Base-by-base conservation (phyloP, 2,329 filamentous ascomycete species). In the Talaromyces rugulosus region DNA sequence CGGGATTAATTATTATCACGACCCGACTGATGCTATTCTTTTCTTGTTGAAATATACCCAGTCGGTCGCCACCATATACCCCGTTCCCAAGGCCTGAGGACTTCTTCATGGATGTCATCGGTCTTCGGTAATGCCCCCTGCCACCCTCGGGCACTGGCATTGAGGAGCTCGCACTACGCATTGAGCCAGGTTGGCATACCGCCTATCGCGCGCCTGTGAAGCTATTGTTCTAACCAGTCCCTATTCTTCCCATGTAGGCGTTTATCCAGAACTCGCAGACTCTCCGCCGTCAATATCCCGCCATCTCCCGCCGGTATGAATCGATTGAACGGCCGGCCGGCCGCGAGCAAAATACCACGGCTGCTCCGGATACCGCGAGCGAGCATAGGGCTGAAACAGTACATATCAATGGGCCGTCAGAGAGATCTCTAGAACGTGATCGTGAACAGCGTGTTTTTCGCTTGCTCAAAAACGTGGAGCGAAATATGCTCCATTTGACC, bases 21-120 rank as follows among this genome's bases (percentile, higher is more conserved):
- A 36, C 8, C 36, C 14, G 14, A 16, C 5, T 40, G 14, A 16
- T n/a, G n/a, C 7, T n/a, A 14, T 68, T 62, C 63, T 57, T 64
- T 53, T 31, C 7, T 31, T 31, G 50, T 31, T 30, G 23, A 28
- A 4, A 30, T 11, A 7, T 14, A 31, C 12, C 50, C 12, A 16
- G 50, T n/a, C 28, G 11, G 27, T 16, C 16, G 23, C 50, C 12
- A n/a, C n/a, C 23, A 8, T 30, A 52, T 16, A 36, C 16, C 18
- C 23, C 47, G 11, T 59, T 11, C 31, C 53, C 50, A 44, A n/a
- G 60, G 60, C 60, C 42, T 31, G 51, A 51, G 40, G 56, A 61
- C 56, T 59, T 56, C 59, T 76, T 75, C 70, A 77, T 77, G 75
- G 75, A 77, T 77, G 75, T 77, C 75, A 77, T 75, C 71, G 65